Conservation (phyloP, 2,329 filamentous ascomycete species). For the Aureobasidium musti region DNA sequence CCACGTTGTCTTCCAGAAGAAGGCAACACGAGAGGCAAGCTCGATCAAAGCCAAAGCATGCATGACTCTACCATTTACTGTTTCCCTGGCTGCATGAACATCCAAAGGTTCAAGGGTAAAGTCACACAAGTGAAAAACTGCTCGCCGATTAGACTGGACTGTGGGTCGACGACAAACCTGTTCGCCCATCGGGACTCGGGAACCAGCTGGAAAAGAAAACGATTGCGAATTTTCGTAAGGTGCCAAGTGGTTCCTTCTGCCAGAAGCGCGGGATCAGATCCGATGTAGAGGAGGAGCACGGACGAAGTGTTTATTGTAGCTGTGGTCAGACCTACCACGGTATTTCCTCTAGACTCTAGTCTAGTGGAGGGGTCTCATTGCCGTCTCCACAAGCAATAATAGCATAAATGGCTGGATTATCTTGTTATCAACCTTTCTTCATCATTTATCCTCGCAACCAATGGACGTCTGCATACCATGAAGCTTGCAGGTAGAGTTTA, state of each 20-base stretch:
- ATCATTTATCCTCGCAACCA: background rate
- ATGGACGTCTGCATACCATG: background rate
- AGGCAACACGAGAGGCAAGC: background rate
- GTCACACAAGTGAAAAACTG: background rate
- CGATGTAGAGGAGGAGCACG: background rate
- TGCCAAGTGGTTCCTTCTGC: background rate
- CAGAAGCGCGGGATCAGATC: background rate
- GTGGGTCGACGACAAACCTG: background rate
- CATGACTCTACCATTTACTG: background rate
- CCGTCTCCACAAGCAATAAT: background rate
- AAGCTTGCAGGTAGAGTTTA: background rate
- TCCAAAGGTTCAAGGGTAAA: background rate
- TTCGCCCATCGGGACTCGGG: background rate
- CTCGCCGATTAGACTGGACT: background rate
- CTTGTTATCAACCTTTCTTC: background rate
- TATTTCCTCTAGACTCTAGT: background rate
- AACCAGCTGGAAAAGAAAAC: background rate
- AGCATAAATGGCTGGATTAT: background rate
- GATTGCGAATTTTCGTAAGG: background rate
- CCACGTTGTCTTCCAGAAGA: conserved; percentile 14
- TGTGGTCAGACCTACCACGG: background rate
- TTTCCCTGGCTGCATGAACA: background rate
- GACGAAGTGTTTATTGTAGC: background rate
- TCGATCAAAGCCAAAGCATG: background rate
- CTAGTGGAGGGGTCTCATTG: background rate